phyloP scores from a whole-genome alignment of 768 basidiomycete genomes.

The Pholiota microspora region DNA sequence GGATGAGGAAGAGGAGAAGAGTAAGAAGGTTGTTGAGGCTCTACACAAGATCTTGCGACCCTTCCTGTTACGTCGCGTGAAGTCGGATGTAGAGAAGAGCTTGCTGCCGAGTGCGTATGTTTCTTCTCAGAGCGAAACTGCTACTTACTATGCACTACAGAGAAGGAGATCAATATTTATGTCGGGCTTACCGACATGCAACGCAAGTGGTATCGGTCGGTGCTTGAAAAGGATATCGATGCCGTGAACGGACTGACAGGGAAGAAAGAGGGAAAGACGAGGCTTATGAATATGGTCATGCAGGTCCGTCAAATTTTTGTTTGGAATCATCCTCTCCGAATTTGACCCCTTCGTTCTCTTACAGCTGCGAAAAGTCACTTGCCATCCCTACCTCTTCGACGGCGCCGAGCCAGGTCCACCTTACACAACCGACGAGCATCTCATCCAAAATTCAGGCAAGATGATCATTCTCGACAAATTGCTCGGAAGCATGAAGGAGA shows the following conservation, averaged over 20 bases:
- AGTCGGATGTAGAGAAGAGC: conserved; percentile 95
- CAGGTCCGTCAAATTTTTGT: conserved; percentile 52
- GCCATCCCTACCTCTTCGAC: conserved; percentile 90
- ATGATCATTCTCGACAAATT: conserved; percentile 98
- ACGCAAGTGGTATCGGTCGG: conserved; percentile 94
- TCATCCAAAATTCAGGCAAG: conserved; percentile 92
- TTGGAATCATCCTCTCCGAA: background rate
- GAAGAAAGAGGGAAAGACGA: conserved; percentile 98
- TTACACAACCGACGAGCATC: conserved; percentile 96
- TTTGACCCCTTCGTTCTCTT: background rate
- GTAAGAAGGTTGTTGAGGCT: conserved; percentile 93
- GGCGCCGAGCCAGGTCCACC: conserved; percentile 99
- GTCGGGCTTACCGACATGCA: conserved; percentile 98
- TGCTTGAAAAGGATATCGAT: conserved; percentile 97
- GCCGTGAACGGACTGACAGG: conserved; percentile 95
- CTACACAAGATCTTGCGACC: conserved; percentile 95
- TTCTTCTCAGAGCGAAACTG: background rate
- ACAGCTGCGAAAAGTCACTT: conserved; percentile 81
- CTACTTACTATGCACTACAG: conserved; percentile 31
- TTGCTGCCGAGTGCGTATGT: conserved; percentile 72
- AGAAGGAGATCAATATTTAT: conserved; percentile 99
- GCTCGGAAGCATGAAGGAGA: conserved; percentile 79
- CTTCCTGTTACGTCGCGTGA: conserved; percentile 91
- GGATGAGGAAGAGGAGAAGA: conserved; percentile 76
- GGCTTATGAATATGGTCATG: conserved; percentile 99